phyloP scores from a whole-genome alignment of 2,329 filamentous ascomycete species.

The Aspergillus sergii region DNA sequence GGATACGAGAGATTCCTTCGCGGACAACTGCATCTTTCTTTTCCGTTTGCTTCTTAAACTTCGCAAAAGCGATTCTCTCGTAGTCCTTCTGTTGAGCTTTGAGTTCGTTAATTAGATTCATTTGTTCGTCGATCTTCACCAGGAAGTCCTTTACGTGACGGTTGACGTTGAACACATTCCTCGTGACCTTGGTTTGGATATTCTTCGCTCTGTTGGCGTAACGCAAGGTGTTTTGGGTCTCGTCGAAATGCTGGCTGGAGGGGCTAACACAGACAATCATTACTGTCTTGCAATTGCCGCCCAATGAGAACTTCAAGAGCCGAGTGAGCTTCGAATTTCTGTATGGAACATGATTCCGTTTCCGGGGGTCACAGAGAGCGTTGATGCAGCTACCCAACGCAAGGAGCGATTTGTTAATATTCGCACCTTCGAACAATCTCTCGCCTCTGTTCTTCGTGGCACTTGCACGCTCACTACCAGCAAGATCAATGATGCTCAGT shows the following conservation, averaged over 20 bases:
- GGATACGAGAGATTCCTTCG: slow-evolving; percentile 79
- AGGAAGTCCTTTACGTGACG: slow-evolving; percentile 98
- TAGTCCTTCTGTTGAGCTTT: slow-evolving; percentile 90
- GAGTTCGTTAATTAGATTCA: slow-evolving; percentile 93
- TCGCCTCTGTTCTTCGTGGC: slow-evolving; percentile 96
- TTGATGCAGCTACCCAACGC: slow-evolving; percentile 98
- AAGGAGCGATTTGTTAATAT: slow-evolving; percentile 98
- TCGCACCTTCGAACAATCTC: slow-evolving; percentile 87
- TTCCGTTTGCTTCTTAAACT: slow-evolving; percentile 87
- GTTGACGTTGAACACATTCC: slow-evolving; percentile 98
- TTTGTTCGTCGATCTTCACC: slow-evolving; percentile 98
- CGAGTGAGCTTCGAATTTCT: slow-evolving; percentile 96
- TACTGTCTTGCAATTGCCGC: slow-evolving; percentile 97
- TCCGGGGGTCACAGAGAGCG: slow-evolving; percentile 88
- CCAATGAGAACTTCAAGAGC: slow-evolving; percentile 92
- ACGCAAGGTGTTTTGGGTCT: slow-evolving; percentile 95
- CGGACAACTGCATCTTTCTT: slow-evolving; percentile 75
- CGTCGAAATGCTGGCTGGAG: slow-evolving; percentile 94
- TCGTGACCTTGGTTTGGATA: slow-evolving; percentile 98
- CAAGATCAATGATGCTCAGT: slow-evolving; percentile 95
- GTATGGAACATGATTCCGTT: slow-evolving; percentile 93
- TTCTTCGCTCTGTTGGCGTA: slow-evolving; percentile 99
- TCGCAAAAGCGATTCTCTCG: slow-evolving; percentile 77
- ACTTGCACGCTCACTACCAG: slow-evolving; percentile 92
- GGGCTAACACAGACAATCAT: slow-evolving; percentile 99